Base-by-base conservation (phyloP, 345 rosid species). In the Trapa incisa region DNA sequence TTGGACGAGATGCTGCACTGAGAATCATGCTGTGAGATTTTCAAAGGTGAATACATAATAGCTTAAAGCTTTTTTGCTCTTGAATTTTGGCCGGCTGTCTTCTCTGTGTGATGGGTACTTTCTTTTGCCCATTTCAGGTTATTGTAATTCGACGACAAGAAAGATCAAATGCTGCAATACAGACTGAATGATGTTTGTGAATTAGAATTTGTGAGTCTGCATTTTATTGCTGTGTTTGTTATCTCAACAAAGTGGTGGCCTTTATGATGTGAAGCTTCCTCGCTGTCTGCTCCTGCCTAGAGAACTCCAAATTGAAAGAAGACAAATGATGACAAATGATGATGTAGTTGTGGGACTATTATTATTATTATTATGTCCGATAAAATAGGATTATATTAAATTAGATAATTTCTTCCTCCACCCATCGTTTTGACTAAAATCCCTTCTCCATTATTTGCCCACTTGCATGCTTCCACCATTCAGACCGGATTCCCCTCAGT, bases 1-100 rank as follows among this genome's bases (percentile, higher is more conserved):
- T 73, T 93, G 67, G 98, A 93, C 60, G 97, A 89, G 57, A 86
- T 54, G 89, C 48, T 81, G 77, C 76, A 85, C 70, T 86, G 74
- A 57, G 17, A 14, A 35, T 43, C 45, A 29, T 3, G 1, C 0
- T 37, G 47, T 66, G 0, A 41, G 66, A 39, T 11, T 22, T 35
- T 35, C 65, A 16, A 22, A 15, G 33, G 60, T 22, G 9, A 54
- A 53, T n/a, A n/a, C 33, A 37, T 50, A 47, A 2, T 14, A 32
- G 62, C 29, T 22, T 22, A 22, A 5, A 54, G 4, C 60, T 17
- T 0, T 54, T n/a, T 53, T n/a, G 33, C 58, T 53, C 32, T 3
- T 54, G 17, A 54, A 17, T n/a, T 12, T 22, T 22, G n/a, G 11
- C 7, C 1, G 22, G 3, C 8, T 6, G 60, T 54, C 60, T 8